Evolutionary conservation across 2,329 filamentous ascomycete species (phyloP).

Genomic region (Colletotrichum sojae): DNA sequence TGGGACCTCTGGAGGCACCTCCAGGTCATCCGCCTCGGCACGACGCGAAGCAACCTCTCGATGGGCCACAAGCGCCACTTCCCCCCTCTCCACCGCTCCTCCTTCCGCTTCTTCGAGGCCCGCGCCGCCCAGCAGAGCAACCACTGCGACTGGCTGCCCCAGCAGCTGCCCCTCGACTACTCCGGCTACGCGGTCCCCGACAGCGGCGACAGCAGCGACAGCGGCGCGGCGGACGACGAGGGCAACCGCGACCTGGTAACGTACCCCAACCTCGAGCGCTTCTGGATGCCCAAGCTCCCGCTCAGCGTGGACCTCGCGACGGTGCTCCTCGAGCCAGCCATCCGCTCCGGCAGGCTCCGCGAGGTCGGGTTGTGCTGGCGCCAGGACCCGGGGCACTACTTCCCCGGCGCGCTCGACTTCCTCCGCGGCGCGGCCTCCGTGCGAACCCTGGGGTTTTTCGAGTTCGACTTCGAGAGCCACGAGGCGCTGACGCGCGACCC

Average conservation of each 20-base stretch:
- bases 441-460: constrained; percentile 51
- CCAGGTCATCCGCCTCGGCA: constrained; percentile 48
- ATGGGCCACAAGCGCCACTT: constrained; percentile 39
- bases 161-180: constrained; percentile 42
- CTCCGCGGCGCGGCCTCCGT: constrained; percentile 52
- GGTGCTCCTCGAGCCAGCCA: constrained; percentile 44
- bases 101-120: constrained; percentile 46
- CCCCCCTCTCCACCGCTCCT: constrained; percentile 39
- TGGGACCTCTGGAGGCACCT: constrained; percentile 49
- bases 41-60: constrained; percentile 39
- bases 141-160: constrained; percentile 48
- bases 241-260: constrained; percentile 26
- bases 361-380: constrained; percentile 47
- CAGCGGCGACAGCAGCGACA: constrained; percentile 8
- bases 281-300: constrained; percentile 39
- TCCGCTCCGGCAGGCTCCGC: constrained; percentile 48
- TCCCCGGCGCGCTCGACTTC: constrained; percentile 52
- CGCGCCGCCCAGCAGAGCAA: constrained; percentile 48
- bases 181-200: constrained; percentile 24
- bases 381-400: constrained; percentile 45
- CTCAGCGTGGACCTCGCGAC: constrained; percentile 37
- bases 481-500: constrained; percentile 35
- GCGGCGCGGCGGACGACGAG: not conserved
- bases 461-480: constrained; percentile 51
- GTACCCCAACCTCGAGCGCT: constrained; percentile 39